These are phyloP conservation scores for Boletellus ananas DNA, from an alignment of 768 basidiomycete species.

Conservation along the genomic window DNA sequence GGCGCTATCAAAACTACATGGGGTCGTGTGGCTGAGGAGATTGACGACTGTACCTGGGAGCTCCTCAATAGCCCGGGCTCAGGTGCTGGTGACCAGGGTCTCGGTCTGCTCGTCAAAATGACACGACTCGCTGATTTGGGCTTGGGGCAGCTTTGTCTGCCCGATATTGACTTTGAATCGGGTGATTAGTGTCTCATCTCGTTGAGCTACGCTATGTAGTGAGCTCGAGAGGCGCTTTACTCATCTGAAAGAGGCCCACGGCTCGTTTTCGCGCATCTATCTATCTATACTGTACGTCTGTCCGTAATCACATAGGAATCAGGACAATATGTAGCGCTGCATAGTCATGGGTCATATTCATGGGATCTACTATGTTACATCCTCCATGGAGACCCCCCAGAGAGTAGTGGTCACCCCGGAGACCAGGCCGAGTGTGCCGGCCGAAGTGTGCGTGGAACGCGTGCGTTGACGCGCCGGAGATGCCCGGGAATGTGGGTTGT, in stretches of 20 bases:
- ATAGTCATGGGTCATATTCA: not conserved
- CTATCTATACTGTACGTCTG: conserved; percentile 13
- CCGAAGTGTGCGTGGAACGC: conserved; percentile 4
- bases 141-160: conserved; percentile 53
- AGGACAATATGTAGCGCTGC: conserved; percentile 4
- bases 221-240: not conserved
- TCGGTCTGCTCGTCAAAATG: conserved; percentile 73
- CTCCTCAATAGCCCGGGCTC: conserved; percentile 46
- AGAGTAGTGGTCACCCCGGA: conserved; percentile 8
- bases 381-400: conserved; percentile 13
- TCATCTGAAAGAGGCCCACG: not conserved
- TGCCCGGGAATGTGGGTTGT: conserved; percentile 23
- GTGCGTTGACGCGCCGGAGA: conserved; percentile 21
- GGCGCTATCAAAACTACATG: conserved; percentile 61
- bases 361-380: not conserved
- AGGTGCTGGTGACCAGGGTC: conserved; percentile 34
- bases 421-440: conserved; percentile 20
- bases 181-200: conserved; percentile 3
- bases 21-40: conserved; percentile 66
- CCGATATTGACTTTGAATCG: conserved; percentile 27
- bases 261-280: conserved; percentile 13
- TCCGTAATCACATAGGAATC: conserved; percentile 16
- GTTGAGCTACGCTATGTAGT: conserved; percentile 1
- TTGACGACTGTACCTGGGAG: conserved; percentile 63
- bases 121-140: conserved; percentile 71